Evolutionary conservation across 1,284 basidiomycete genomes (phyloP).

Genomic region (Cryptococcus hybrid): DNA sequence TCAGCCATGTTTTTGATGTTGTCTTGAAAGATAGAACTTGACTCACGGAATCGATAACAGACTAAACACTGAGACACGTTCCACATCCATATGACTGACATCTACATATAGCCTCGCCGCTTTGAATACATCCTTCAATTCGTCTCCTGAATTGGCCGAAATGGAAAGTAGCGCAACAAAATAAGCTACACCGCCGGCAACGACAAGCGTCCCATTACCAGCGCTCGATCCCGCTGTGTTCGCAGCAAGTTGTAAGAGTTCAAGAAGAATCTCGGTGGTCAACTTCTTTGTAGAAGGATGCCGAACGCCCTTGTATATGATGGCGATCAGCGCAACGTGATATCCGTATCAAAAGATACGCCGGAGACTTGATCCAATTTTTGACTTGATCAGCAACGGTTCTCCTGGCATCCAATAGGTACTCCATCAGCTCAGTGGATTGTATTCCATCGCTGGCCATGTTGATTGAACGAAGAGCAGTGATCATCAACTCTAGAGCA

Average conservation of each 20-base stretch:
- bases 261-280: slow-evolving; percentile 30
- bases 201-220: slow-evolving; percentile 48
- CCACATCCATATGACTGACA: slow-evolving; percentile 55
- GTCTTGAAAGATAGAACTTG: too few species aligned
- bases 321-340: slow-evolving; percentile 73
- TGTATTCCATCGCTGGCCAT: slow-evolving; percentile 50
- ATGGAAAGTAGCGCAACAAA: slow-evolving; percentile 76
- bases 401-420: slow-evolving; percentile 65
- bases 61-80: slow-evolving; percentile 55
- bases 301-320: slow-evolving; percentile 82
- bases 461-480: slow-evolving; percentile 37
- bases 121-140: slow-evolving; percentile 59
- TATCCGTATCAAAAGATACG: slow-evolving; percentile 73
- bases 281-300: slow-evolving; percentile 60
- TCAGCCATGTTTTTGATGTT: background rate
- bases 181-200: slow-evolving; percentile 68
- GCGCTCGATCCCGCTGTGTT: slow-evolving; percentile 56
- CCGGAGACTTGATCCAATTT: slow-evolving; percentile 72
- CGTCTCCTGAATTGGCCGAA: slow-evolving; percentile 59
- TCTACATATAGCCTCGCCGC: slow-evolving; percentile 59
- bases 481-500: slow-evolving; percentile 64
- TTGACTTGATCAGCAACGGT: slow-evolving; percentile 65
- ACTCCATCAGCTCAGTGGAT: slow-evolving; percentile 52
- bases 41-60: slow-evolving; percentile 42
- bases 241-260: slow-evolving; percentile 58